Conservation (phyloP, 1,284 basidiomycete genomes). For the Sporisorium scitamineum region DNA sequence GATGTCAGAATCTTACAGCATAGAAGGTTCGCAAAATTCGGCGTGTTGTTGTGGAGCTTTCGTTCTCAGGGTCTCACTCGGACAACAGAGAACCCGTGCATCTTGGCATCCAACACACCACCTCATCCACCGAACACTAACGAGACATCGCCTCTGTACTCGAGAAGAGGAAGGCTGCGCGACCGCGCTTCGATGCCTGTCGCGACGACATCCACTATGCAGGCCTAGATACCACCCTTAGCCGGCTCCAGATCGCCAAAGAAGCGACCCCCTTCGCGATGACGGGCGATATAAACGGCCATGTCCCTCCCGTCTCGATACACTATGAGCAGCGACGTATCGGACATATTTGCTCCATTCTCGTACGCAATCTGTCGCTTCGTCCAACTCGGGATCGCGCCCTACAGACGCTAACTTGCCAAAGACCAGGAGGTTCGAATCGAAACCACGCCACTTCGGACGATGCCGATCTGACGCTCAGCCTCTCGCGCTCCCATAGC, state of each 20-base stretch:
- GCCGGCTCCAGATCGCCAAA: not conserved
- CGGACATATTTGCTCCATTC: constrained; percentile 38
- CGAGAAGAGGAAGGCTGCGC: not conserved
- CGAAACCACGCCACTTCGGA: constrained; percentile 42
- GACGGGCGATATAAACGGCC: not conserved
- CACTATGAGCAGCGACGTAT: constrained; percentile 38
- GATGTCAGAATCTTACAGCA: not conserved
- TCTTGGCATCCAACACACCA: constrained; percentile 17
- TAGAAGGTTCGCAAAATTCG: not conserved
- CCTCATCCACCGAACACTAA: not conserved
- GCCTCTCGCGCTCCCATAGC: constrained; percentile 35
- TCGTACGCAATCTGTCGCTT: constrained; percentile 44
- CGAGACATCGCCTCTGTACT: not conserved
- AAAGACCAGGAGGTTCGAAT: constrained; percentile 28
- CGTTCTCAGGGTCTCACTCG: constrained; percentile 20
- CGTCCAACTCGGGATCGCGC: constrained; percentile 44
- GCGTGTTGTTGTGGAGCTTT: constrained; percentile 24
- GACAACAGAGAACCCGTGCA: not conserved
- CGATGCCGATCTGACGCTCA: constrained; percentile 44
- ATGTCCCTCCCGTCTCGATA: not conserved
- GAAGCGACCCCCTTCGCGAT: constrained; percentile 2
- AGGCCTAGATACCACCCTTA: not conserved
- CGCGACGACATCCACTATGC: not conserved
- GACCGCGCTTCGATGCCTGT: not conserved
- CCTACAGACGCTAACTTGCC: constrained; percentile 37